Percentiles rank a stretch among this genome's conserved stretches.
Evolutionary conservation across 768 basidiomycete genomes (phyloP).

Genomic region (Suillus hirtellus): DNA sequence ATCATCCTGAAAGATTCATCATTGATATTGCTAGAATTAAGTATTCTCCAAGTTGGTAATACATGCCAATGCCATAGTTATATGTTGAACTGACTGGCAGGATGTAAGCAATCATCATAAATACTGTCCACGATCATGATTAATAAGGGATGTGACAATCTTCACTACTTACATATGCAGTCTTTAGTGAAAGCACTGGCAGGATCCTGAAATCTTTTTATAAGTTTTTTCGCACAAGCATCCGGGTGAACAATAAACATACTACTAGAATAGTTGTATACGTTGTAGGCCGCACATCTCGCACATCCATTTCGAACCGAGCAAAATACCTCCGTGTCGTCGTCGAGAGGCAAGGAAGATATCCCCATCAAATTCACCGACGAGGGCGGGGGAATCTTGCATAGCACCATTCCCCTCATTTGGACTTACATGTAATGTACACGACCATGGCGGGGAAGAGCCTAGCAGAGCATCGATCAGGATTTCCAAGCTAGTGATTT

Average conservation of each 20-base stretch:
- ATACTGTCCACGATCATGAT: too few relatives aligned
- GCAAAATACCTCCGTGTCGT: constrained; percentile 96
- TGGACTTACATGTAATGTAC: constrained; percentile 95
- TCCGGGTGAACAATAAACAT: neutral
- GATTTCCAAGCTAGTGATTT: constrained; percentile 87
- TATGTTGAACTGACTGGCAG: neutral
- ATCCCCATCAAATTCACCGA: constrained; percentile 99
- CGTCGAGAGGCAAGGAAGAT: constrained; percentile 97
- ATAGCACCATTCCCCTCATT: constrained; percentile 84
- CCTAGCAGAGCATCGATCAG: constrained; percentile 54
- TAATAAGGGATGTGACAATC: too few relatives aligned
- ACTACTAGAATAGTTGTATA: constrained; percentile 40
- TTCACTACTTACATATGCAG: neutral
- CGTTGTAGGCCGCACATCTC: constrained; percentile 89
- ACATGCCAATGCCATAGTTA: neutral
- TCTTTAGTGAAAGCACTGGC: neutral
- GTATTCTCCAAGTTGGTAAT: neutral
- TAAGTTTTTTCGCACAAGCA: neutral
- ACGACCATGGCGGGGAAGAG: constrained; percentile 72
- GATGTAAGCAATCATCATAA: neutral
- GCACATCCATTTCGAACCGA: constrained; percentile 92
- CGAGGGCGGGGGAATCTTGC: constrained; percentile 92
- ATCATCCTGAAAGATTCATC: neutral
- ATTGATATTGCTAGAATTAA: neutral
- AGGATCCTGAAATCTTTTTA: neutral